Evolutionary conservation across 2,329 filamentous ascomycete genomes (phyloP), one percentile per base, ranked within the genome.

Genomic region (Monilinia fructicola): DNA sequence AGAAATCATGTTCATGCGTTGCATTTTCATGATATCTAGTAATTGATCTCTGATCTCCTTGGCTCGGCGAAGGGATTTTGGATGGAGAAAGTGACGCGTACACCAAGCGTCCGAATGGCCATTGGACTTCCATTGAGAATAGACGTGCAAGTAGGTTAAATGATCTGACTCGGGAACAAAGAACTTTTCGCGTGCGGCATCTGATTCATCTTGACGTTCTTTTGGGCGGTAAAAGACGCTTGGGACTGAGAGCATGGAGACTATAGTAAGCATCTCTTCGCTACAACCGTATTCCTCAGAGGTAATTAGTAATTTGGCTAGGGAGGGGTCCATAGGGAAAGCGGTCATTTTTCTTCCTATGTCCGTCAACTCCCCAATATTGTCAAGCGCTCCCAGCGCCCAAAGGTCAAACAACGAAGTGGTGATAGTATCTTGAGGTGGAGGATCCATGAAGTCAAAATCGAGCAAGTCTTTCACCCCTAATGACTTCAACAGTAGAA

Each of bases 361-460:
- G 0, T 87, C 82, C 0, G 95, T 99, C 35, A 99, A 84, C 71
- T 97, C 92, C 46, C 95, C 96, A 21, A 98, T 84, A 73, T 99
- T 97, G 76, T 97, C 92, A 16, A 99, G 80, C 0, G 95, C 94
- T 1, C 95, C 95, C 0, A 99, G 83, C 0, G 95, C 93, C 95
- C 95, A 99, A 0, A 99, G 86, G 74, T 99, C 95, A 79, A 98
- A 99, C 46, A 99, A 88, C 4, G 93, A 97, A 0, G 95, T 99
- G 0, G 92, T 94, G 71, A 99, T 98, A 0, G 93, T 97, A 74
- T 99, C 96, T 78, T 99, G 95, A 0, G 95, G 95, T 9, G 95
- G 95, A 1, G 95, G 95, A 72, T 99, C 95, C 94, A 99, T 98
- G 74, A 99, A 99, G 77, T 98, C 93, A 75, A 99, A 99, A 77